Conservation (phyloP, 768 basidiomycete species). For the Lyophyllum decastes region DNA sequence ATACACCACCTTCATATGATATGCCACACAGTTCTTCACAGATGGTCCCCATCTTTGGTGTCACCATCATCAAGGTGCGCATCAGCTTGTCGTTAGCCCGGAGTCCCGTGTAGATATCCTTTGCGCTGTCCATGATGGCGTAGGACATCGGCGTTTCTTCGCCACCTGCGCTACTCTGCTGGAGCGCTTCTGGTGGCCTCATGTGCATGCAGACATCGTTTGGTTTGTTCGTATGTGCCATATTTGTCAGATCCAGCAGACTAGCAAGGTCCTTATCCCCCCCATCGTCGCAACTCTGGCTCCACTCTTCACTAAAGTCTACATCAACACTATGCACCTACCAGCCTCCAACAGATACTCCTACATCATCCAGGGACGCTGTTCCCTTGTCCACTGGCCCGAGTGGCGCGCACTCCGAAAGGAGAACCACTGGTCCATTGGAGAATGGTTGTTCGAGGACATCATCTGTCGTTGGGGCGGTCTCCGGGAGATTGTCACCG, state of each 20-base stretch:
- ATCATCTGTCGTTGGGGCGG: slow-evolving; percentile 38
- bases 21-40: slow-evolving; percentile 21
- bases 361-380: slow-evolving; percentile 28
- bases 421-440: slow-evolving; percentile 16
- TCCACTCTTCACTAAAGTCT: slow-evolving; percentile 28
- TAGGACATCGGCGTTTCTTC: slow-evolving; percentile 23
- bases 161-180: too few species aligned
- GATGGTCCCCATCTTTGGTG: slow-evolving; percentile 18
- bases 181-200: too few species aligned
- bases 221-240: too few species aligned
- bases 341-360: slow-evolving; percentile 17
- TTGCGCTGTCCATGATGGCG: slow-evolving; percentile 2
- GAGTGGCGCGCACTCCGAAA: slow-evolving; percentile 18
- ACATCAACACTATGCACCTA: slow-evolving; percentile 42
- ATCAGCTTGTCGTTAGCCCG: slow-evolving; percentile 27
- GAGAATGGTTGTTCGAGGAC: slow-evolving; percentile 30
- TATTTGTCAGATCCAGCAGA: slow-evolving; percentile 25
- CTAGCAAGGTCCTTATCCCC: slow-evolving; percentile 24
- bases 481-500: slow-evolving; percentile 38
- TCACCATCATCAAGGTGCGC: slow-evolving; percentile 13
- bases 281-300: slow-evolving; percentile 20
- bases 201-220: too few species aligned
- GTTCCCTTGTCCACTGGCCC: slow-evolving; percentile 17
- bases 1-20: slow-evolving; percentile 16
- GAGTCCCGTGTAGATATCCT: slow-evolving; percentile 22